Evolutionary conservation across 2,329 filamentous ascomycete genomes (phyloP).

Genomic region (Zasmidium angulare): DNA sequence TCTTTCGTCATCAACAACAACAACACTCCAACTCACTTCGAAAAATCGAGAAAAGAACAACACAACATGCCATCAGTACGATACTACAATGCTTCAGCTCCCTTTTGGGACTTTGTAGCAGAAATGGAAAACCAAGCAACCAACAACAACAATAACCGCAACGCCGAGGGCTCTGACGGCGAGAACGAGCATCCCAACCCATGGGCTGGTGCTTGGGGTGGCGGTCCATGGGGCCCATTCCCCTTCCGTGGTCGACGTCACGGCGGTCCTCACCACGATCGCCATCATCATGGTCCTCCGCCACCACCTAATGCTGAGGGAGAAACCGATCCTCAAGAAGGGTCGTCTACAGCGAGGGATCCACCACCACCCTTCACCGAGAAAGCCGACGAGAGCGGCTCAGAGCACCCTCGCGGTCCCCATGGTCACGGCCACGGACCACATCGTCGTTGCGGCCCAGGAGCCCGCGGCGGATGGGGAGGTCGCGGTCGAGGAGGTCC

Average conservation of each 20-base stretch:
- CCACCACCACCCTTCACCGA: constrained; percentile 27
- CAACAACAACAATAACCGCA: constrained; percentile 32
- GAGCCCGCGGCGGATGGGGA: constrained; percentile 30
- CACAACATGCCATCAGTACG: constrained; percentile 55
- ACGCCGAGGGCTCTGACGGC: constrained; percentile 28
- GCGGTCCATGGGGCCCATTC: constrained; percentile 35
- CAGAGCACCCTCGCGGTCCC: constrained; percentile 18
- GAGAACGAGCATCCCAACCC: constrained; percentile 22
- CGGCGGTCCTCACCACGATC: constrained; percentile 21
- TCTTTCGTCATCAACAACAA: constrained; percentile 18
- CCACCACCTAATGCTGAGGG: constrained; percentile 21
- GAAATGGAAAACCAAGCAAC: constrained; percentile 48
- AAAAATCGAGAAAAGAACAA: background rate
- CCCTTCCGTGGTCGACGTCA: constrained; percentile 28
- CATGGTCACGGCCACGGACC: constrained; percentile 22
- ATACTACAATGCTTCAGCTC: constrained; percentile 53
- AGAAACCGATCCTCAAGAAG: constrained; percentile 19
- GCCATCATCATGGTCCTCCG: constrained; percentile 17
- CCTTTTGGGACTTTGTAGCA: constrained; percentile 58
- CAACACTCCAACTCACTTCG: constrained; percentile 7
- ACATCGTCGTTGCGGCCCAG: constrained; percentile 22
- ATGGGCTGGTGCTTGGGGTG: constrained; percentile 38
- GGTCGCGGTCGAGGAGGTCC: constrained; percentile 32
- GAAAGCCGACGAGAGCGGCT: constrained; percentile 11
- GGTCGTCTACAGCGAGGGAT: constrained; percentile 24